Percentiles rank a stretch among this genome's conserved stretches.
Evolutionary conservation across 305 asterid species (phyloP).

Genomic region (Ilex paraguariensis): DNA sequence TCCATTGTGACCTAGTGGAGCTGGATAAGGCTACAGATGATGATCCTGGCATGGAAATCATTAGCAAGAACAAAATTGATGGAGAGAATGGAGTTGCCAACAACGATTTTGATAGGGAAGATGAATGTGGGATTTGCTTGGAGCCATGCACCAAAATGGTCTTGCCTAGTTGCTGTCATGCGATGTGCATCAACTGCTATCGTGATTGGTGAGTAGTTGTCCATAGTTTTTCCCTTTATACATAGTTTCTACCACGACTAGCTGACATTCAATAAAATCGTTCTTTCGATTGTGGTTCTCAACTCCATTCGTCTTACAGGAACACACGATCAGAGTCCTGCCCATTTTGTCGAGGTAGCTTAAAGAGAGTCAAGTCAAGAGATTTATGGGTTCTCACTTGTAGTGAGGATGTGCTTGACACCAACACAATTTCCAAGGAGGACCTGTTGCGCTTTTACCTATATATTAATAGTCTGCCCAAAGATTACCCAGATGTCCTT

Average conservation of each 20-base stretch:
- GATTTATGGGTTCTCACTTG: constrained; percentile 65
- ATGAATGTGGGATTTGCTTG: constrained; percentile 77
- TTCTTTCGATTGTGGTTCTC: no score
- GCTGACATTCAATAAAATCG: no score
- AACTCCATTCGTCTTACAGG: constrained; percentile 22
- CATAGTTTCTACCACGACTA: not conserved
- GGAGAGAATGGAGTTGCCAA: constrained; percentile 13
- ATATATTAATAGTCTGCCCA: constrained; percentile 52
- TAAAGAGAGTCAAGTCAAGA: constrained; percentile 54
- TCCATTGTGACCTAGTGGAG: constrained; percentile 27
- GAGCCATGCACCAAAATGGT: constrained; percentile 66
- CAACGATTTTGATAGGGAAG: constrained; percentile 47
- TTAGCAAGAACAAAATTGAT: constrained; percentile 18
- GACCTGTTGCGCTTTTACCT: constrained; percentile 43
- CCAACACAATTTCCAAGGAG: constrained; percentile 37
- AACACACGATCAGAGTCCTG: constrained; percentile 56
- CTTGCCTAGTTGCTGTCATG: constrained; percentile 64
- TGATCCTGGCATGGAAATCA: constrained; percentile 13
- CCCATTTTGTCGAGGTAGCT: constrained; percentile 69
- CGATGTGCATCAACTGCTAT: constrained; percentile 68
- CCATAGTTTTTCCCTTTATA: not conserved
- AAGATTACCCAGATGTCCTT: constrained; percentile 45
- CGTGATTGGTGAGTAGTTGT: constrained; percentile 38
- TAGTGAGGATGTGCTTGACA: constrained; percentile 44
- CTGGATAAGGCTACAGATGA: constrained; percentile 17